Percentiles rank a stretch among this genome's conserved stretches.
phyloP scores from a whole-genome alignment of 2,329 filamentous ascomycete genomes.

The Aschersonia sp. region DNA sequence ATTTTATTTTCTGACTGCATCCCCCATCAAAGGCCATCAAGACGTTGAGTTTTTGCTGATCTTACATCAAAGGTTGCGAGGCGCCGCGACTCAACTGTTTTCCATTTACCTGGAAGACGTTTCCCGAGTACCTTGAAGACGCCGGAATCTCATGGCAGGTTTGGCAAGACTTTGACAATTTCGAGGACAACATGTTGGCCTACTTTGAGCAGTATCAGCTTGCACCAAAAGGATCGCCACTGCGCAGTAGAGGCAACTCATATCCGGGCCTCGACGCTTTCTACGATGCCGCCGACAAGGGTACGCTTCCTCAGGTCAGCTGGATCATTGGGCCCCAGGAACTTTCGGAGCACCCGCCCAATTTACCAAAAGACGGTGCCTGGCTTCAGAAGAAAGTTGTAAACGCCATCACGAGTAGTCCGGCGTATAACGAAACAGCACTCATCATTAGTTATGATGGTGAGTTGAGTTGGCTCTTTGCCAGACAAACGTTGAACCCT shows the following conservation, averaged over 20 bases:
- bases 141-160: slow-evolving; percentile 34
- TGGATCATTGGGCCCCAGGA: slow-evolving; percentile 39
- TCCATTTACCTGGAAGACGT: slow-evolving; percentile 35
- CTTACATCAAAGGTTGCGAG: slow-evolving; percentile 19
- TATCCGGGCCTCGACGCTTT: slow-evolving; percentile 32
- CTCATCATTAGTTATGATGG: slow-evolving; percentile 38
- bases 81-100: slow-evolving; percentile 29
- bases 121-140: slow-evolving; percentile 30
- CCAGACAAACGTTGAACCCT: background rate
- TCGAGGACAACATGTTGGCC: slow-evolving; percentile 36
- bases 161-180: slow-evolving; percentile 33
- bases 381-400: slow-evolving; percentile 41
- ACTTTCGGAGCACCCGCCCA: slow-evolving; percentile 27
- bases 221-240: slow-evolving; percentile 4
- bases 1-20: slow-evolving; percentile 2
- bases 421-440: slow-evolving; percentile 30
- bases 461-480: slow-evolving; percentile 11
- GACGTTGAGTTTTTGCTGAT: no score
- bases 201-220: slow-evolving; percentile 15
- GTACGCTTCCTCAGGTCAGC: slow-evolving; percentile 33
- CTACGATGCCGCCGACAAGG: slow-evolving; percentile 30
- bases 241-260: slow-evolving; percentile 16
- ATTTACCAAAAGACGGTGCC: slow-evolving; percentile 35
- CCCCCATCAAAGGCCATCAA: no score
- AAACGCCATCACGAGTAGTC: slow-evolving; percentile 31